These are phyloP conservation scores for Diphasiastrum complanatum DNA, from an alignment of 83 land plant genomes.

Conservation along the genomic window DNA sequence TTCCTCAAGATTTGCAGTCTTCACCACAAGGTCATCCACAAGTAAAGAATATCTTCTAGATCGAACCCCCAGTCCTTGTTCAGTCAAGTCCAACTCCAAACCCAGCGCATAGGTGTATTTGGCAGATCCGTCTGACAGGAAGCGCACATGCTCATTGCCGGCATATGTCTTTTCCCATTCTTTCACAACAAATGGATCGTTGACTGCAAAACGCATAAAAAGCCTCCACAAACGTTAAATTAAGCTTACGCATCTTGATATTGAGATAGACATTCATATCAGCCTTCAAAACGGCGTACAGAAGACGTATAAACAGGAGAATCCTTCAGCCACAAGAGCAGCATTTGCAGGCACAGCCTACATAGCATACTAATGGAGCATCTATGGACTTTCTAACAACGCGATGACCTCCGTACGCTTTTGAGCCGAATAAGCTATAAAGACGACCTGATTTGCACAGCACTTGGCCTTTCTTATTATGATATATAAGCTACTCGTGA, in stretches of 20 bases:
- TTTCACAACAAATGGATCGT: not conserved
- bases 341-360: too few species aligned
- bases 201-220: not conserved
- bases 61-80: not conserved
- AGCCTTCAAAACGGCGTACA: too few species aligned
- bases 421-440: too few species aligned
- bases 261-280: not conserved
- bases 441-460: too few species aligned
- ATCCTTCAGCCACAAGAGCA: not conserved
- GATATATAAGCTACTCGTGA: too few species aligned
- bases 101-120: not conserved
- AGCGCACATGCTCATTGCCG: not conserved
- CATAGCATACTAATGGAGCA: too few species aligned
- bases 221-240: not conserved
- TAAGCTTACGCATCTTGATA: not conserved
- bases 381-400: too few species aligned
- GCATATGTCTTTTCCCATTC: too few species aligned
- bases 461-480: too few species aligned
- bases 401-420: too few species aligned
- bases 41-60: not conserved
- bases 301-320: too few species aligned
- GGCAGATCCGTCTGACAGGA: not conserved
- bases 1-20: not conserved
- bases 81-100: not conserved
- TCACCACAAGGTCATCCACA: not conserved